Evolutionary conservation across 2,329 filamentous ascomycete species (phyloP).

Genomic region (Pseudocercospora pini-densiflorae): DNA sequence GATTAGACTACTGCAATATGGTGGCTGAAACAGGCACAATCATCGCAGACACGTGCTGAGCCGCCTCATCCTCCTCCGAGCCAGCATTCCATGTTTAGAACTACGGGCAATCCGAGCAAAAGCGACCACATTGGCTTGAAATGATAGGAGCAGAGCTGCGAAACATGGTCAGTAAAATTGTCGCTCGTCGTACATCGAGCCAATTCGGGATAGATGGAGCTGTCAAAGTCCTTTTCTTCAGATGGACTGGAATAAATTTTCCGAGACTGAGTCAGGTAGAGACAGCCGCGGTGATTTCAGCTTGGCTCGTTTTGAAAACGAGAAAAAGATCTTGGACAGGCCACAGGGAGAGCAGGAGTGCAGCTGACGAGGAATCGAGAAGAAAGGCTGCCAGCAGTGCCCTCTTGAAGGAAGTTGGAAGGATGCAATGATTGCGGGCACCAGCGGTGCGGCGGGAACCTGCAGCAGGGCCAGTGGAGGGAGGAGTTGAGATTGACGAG

Average conservation of each 20-base stretch:
- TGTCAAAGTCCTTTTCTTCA: neutral
- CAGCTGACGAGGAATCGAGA: neutral
- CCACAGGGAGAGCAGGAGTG: neutral
- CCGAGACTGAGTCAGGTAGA: neutral
- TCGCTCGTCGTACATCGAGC: neutral
- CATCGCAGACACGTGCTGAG: slow-evolving; percentile 4
- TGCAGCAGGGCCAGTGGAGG: neutral
- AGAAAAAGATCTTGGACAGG: neutral
- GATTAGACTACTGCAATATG: neutral
- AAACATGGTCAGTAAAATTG: neutral
- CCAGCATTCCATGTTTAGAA: neutral
- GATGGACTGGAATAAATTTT: neutral
- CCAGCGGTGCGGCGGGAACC: neutral
- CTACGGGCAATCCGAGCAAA: neutral
- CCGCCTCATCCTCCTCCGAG: neutral
- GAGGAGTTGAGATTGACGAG: neutral
- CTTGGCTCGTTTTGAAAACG: neutral
- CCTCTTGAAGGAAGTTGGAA: neutral
- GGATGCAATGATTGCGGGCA: neutral
- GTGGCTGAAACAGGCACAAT: slow-evolving; percentile 5
- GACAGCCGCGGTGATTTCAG: neutral
- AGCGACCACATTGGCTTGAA: neutral
- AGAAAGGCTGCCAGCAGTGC: neutral
- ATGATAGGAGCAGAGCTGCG: neutral
- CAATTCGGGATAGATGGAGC: neutral